Evolutionary conservation across 176 grass and related monocot genomes (phyloP).

Genomic region (Tuctoria greenei): DNA sequence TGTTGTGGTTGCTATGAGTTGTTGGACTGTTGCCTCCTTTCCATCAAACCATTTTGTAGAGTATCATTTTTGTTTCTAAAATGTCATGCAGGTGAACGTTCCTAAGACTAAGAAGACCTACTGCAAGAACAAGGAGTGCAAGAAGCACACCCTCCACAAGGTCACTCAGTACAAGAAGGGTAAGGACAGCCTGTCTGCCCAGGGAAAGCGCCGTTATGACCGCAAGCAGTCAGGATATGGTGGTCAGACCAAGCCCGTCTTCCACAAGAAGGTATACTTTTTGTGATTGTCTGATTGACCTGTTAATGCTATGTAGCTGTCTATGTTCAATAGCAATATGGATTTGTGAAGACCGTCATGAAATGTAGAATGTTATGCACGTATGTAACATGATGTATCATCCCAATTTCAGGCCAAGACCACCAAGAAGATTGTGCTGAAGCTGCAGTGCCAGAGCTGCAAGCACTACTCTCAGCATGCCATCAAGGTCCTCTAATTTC

Average conservation of each 20-base stretch:
- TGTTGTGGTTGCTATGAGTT: neutral
- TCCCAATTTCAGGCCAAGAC: constrained; percentile 73
- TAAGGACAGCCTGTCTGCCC: constrained; percentile 84
- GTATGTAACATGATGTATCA: neutral
- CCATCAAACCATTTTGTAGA: neutral
- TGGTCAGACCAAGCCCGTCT: constrained; percentile 95
- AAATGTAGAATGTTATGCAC: neutral
- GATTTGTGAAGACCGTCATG: too few relatives aligned
- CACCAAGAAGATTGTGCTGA: constrained; percentile 95
- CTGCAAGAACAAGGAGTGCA: constrained; percentile 96
- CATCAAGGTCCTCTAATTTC: constrained; percentile 55
- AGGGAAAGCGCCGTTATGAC: constrained; percentile 95
- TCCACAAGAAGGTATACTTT: constrained; percentile 83
- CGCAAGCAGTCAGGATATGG: constrained; percentile 92
- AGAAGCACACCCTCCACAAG: constrained; percentile 95
- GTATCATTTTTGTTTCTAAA: neutral
- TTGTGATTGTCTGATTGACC: neutral
- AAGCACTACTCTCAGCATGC: constrained; percentile 80
- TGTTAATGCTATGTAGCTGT: neutral
- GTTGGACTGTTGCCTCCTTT: neutral
- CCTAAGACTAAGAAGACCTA: constrained; percentile 97
- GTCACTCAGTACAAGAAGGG: constrained; percentile 98
- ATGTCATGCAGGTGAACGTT: constrained; percentile 67
- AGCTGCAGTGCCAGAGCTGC: constrained; percentile 93
- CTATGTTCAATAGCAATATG: neutral